Conservation (phyloP, 495 filamentous ascomycete genomes). For the Lasiosphaeria miniovina region DNA sequence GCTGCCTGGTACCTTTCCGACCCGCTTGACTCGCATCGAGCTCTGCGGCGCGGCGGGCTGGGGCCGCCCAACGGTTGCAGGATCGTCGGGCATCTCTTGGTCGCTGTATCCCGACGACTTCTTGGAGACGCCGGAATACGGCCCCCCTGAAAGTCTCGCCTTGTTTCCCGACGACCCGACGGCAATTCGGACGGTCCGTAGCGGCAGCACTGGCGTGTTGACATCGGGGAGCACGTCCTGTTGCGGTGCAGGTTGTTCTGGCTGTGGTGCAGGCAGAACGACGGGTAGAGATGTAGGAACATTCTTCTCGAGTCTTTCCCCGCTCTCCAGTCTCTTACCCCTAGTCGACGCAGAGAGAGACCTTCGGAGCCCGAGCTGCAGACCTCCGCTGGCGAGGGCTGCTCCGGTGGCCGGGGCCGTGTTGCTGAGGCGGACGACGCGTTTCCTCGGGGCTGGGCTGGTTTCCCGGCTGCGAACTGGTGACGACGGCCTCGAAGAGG, state of each 20-base stretch:
- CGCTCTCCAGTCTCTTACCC: constrained; percentile 35
- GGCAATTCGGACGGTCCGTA: constrained; percentile 61
- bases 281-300: neutral
- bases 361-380: constrained; percentile 34
- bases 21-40: constrained; percentile 69
- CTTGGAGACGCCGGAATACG: constrained; percentile 39
- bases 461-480: constrained; percentile 36
- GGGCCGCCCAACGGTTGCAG: constrained; percentile 39
- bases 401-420: constrained; percentile 28
- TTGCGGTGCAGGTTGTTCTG: constrained; percentile 18
- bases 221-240: constrained; percentile 41
- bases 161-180: constrained; percentile 43
- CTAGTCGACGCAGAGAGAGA: constrained; percentile 37
- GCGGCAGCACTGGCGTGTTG: constrained; percentile 64
- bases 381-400: constrained; percentile 21
- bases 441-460: constrained; percentile 41
- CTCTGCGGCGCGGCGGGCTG: constrained; percentile 60
- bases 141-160: constrained; percentile 32
- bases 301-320: constrained; percentile 32
- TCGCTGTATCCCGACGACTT: constrained; percentile 32
- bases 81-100: constrained; percentile 38
- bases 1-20: constrained; percentile 66
- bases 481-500: constrained; percentile 34
- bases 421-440: constrained; percentile 59
- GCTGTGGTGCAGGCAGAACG: constrained; percentile 14